Evolutionary conservation across 2,329 filamentous ascomycete species (phyloP).

Genomic region (Penicillium brevicompactum): DNA sequence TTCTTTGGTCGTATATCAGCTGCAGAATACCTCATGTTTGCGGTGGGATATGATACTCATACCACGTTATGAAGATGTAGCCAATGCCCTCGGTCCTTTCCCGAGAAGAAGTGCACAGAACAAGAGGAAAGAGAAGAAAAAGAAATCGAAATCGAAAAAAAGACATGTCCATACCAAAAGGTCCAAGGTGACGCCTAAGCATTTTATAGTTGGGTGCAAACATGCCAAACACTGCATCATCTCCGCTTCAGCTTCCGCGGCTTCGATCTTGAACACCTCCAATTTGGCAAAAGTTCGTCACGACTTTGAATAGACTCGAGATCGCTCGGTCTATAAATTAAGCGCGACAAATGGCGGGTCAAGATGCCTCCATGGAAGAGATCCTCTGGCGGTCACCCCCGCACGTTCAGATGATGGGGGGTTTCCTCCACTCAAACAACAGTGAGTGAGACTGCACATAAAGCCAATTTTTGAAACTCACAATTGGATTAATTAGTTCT

Average conservation of each 20-base stretch:
- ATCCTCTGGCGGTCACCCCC: slow-evolving; percentile 49
- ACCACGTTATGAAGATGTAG: too few relatives aligned
- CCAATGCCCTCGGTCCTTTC: too few relatives aligned
- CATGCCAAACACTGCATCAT: slow-evolving; percentile 28
- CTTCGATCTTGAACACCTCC: background rate
- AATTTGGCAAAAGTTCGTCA: background rate
- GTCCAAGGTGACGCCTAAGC: background rate
- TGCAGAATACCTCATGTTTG: too few relatives aligned
- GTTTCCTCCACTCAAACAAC: slow-evolving; percentile 49
- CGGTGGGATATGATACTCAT: too few relatives aligned
- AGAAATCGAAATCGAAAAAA: background rate
- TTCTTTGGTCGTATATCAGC: too few relatives aligned
- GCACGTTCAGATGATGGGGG: slow-evolving; percentile 50
- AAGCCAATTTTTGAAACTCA: background rate
- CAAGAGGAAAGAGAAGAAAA: background rate
- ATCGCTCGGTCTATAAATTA: background rate
- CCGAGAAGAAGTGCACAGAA: background rate
- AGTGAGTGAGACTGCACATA: slow-evolving; percentile 31
- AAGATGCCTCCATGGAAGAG: slow-evolving; percentile 45
- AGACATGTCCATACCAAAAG: too few relatives aligned
- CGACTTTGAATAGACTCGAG: background rate
- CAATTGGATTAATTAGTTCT: slow-evolving; percentile 47
- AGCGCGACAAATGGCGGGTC: slow-evolving; percentile 32
- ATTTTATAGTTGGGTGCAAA: slow-evolving; percentile 24
- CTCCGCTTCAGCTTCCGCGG: slow-evolving; percentile 4